phyloP scores from a whole-genome alignment of 2,329 filamentous ascomycete species.

The Erysiphe neolycopersici region DNA sequence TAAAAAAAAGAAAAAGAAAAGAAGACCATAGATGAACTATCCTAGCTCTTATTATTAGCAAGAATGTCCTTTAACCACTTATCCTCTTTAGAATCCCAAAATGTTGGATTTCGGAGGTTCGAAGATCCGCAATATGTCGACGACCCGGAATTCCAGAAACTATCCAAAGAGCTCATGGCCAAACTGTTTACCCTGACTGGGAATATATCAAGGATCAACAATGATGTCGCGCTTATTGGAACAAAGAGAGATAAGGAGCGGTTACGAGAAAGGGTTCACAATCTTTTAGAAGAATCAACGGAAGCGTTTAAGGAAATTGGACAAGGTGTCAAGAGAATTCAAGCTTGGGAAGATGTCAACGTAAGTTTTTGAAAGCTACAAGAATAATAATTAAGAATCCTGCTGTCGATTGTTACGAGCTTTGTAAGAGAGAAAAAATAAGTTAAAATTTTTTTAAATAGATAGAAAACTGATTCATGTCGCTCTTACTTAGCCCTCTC shows the following conservation, averaged over 20 bases:
- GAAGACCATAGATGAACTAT: too few relatives aligned
- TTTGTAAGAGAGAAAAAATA: too few relatives aligned
- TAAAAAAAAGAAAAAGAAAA: too few relatives aligned
- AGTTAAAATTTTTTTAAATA: too few relatives aligned
- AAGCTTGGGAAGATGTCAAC: slow-evolving; percentile 62
- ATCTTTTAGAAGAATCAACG: slow-evolving; percentile 63
- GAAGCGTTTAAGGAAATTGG: slow-evolving; percentile 74
- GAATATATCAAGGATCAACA: slow-evolving; percentile 62
- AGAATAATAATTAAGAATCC: slow-evolving; percentile 1
- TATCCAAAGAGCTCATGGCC: slow-evolving; percentile 62
- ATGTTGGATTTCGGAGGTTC: slow-evolving; percentile 35
- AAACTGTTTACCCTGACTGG: slow-evolving; percentile 73
- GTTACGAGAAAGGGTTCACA: slow-evolving; percentile 71
- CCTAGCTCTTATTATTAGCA: too few relatives aligned
- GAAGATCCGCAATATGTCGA: slow-evolving; percentile 59
- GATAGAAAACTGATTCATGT: too few relatives aligned
- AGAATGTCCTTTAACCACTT: slow-evolving; percentile 81
- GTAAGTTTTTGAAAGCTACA: slow-evolving; percentile 20
- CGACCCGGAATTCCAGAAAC: slow-evolving; percentile 69
- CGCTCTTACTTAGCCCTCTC: slow-evolving; percentile 37
- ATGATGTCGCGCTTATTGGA: slow-evolving; percentile 63
- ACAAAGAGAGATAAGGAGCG: slow-evolving; percentile 79
- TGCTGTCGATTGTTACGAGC: too few relatives aligned
- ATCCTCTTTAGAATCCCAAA: slow-evolving; percentile 60
- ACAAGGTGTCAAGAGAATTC: slow-evolving; percentile 78